Evolutionary conservation across 805 yeast genomes (phyloP).

Genomic region (Starmerella powellii): DNA sequence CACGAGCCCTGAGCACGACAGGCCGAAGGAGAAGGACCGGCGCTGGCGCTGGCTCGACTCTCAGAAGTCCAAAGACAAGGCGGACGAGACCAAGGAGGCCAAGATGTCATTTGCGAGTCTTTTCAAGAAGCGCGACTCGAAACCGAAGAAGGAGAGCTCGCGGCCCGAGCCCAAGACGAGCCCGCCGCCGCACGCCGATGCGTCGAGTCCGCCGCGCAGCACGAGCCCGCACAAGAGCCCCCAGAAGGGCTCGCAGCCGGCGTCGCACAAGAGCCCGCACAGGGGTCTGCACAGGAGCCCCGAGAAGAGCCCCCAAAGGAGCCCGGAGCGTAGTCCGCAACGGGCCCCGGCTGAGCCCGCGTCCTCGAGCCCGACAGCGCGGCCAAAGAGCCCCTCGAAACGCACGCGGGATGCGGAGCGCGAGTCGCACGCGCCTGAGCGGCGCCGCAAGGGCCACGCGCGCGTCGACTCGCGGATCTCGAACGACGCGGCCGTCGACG

Average conservation of each 20-base stretch:
- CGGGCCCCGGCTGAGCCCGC: neutral
- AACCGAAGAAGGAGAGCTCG: neutral
- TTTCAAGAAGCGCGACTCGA: conserved; percentile 21
- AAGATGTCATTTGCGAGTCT: conserved; percentile 18
- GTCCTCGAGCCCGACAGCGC: too few relatives aligned
- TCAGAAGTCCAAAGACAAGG: conserved; percentile 5
- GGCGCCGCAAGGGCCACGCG: conserved; percentile 10
- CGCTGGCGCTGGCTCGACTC: conserved; percentile 23
- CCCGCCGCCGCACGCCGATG: too few relatives aligned
- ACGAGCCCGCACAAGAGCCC: too few relatives aligned
- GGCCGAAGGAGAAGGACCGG: conserved; percentile 9
- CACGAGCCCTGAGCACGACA: too few relatives aligned
- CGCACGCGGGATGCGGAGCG: neutral
- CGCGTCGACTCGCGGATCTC: conserved; percentile 12
- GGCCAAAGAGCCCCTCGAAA: too few relatives aligned
- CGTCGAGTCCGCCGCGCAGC: too few relatives aligned
- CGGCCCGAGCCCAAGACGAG: too few relatives aligned
- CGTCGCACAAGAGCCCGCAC: too few relatives aligned
- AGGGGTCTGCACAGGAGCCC: too few relatives aligned
- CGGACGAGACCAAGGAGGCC: conserved; percentile 10
- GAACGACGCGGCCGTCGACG: conserved; percentile 6
- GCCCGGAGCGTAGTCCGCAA: too few relatives aligned
- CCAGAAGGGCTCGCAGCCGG: too few relatives aligned
- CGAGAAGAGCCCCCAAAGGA: too few relatives aligned
- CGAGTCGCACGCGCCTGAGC: neutral